A percentile compares a stretch with the other conserved stretches of the same genome.
Conservation (phyloP, 169 alveolate species). For the Plasmodium chabaudi region DNA sequence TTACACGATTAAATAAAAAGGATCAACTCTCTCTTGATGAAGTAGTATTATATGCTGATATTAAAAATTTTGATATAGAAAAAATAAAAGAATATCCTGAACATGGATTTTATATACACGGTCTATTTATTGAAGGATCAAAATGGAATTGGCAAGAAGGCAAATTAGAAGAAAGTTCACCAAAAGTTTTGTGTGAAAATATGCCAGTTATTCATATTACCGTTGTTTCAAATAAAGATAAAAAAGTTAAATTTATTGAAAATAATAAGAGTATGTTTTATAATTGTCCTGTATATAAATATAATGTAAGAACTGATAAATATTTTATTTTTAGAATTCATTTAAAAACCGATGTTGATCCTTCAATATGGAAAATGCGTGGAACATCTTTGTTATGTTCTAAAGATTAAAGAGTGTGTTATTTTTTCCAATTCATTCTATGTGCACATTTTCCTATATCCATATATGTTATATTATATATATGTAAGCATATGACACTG, state of each 20-base stretch:
- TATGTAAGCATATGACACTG: too few relatives aligned
- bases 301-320: conserved; percentile 94
- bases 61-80: conserved; percentile 85
- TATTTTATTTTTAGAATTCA: conserved; percentile 93
- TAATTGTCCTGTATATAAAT: conserved; percentile 95
- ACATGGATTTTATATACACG: conserved; percentile 94
- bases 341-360: conserved; percentile 89
- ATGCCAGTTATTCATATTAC: conserved; percentile 93
- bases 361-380: conserved; percentile 86
- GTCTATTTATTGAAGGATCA: conserved; percentile 96
- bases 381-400: conserved; percentile 88
- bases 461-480: neutral
- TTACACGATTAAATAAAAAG: conserved; percentile 92
- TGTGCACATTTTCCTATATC: neutral
- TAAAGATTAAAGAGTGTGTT: conserved; percentile 73
- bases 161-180: conserved; percentile 93
- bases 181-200: conserved; percentile 87
- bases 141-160: conserved; percentile 94
- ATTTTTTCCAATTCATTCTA: neutral
- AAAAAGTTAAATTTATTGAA: conserved; percentile 87
- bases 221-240: conserved; percentile 91
- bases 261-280: conserved; percentile 89
- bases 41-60: conserved; percentile 93
- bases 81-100: conserved; percentile 87
- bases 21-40: conserved; percentile 96